Evolutionary conservation across 257 asterid species (phyloP), one percentile per base, ranked within the genome.

Genomic region (Nemophila menziesii): DNA sequence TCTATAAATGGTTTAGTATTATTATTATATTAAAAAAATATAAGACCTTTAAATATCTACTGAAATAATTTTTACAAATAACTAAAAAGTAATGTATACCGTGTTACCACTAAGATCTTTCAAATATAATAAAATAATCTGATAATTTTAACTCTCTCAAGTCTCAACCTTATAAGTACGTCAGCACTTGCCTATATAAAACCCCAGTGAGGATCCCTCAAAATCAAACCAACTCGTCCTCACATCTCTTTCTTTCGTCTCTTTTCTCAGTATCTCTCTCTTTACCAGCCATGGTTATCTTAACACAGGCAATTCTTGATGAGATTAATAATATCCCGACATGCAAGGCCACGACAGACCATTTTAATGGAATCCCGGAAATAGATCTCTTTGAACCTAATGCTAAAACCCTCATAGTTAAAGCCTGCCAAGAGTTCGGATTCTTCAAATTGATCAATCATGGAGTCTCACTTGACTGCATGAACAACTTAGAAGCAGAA

Each of bases 371-470:
- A 12, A 24, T 57, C 11, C 64, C 64, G 2, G 19, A 49, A 0
- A 51, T 58, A 17, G 65, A 58, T 39, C 58, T 58, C 19, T 51
- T 56, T 5, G 50, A 43, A 14, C 58, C 54, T 16, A 54, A 58
- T n/a, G 39, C 65, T 2, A 58, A 37, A 3, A 44, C 46, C 22
- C 53, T 33, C 46, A 27, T 58, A n/a, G 49, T 58, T 39, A 44
- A 51, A 20, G 65, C 65, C 7, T 58, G 65, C 20, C 52, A 58
- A 45, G 58, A 51, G 19, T 50, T 50, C 33, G 64, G 64, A 8
- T 58, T 58, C 52, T 58, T 58, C 5, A 51, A 58, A 33, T 57
- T 58, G 16, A 23, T 58, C 39, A 58, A 58, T 43, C 64, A 58
- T 50, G 38, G 51, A 4, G 48, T 58, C 15, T 58, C 58, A 2